Conservation (phyloP, 352 stramenopile genomes). For the Phytophthora capsici region DNA sequence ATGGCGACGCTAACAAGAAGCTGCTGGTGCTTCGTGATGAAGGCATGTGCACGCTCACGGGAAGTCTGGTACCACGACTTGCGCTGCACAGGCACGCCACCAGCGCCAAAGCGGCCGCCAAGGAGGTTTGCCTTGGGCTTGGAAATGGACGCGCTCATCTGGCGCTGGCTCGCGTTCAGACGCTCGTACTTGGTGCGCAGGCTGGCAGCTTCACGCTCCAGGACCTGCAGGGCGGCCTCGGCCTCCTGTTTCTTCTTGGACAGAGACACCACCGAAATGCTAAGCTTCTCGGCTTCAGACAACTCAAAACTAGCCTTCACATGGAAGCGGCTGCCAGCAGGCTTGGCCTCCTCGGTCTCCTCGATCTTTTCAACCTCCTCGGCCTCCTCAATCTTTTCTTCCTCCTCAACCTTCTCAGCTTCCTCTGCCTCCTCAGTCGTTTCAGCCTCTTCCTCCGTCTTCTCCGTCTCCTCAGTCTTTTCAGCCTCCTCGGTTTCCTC, state of each 20-base stretch:
- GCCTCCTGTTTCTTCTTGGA: conserved; percentile 86
- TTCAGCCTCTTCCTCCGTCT: conserved; percentile 17
- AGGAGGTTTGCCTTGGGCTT: conserved; percentile 71
- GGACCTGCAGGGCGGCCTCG: conserved; percentile 59
- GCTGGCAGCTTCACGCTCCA: conserved; percentile 79
- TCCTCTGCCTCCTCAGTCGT: conserved; percentile 22
- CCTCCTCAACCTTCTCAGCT: conserved; percentile 1
- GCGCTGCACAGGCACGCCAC: conserved; percentile 39
- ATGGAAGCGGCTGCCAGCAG: conserved; percentile 60
- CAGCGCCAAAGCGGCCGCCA: conserved; percentile 53
- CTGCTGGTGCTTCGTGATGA: conserved; percentile 81
- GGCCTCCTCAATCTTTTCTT: conserved; percentile 17
- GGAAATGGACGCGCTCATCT: conserved; percentile 56
- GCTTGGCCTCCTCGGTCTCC: conserved; percentile 33
- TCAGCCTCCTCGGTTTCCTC: conserved; percentile 17
- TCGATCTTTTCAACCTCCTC: conserved; percentile 33
- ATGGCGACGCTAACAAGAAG: conserved; percentile 75
- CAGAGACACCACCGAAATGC: conserved; percentile 68
- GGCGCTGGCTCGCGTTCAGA: conserved; percentile 78
- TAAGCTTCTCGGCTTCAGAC: conserved; percentile 82
- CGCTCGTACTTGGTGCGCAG: conserved; percentile 86
- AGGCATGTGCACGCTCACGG: conserved; percentile 63
- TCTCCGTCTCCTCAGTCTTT: conserved; percentile 17
- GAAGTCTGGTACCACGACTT: conserved; percentile 75
- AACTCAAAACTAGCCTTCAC: conserved; percentile 73